These are phyloP conservation scores for Fraxinus pennsylvanica DNA, from an alignment of 257 asterid species.

Conservation along the genomic window DNA sequence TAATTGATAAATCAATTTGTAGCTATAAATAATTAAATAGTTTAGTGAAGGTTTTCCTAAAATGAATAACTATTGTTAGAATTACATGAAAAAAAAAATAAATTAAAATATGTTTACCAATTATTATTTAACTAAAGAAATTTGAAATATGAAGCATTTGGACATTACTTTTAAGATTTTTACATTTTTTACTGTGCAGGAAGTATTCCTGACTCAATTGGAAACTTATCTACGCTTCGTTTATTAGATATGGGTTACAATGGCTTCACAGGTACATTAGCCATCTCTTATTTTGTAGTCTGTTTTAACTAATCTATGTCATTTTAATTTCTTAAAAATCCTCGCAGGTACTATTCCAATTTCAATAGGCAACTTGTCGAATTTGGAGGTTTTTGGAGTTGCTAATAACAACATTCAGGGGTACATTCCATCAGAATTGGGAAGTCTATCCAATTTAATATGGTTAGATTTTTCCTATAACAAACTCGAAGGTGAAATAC, in stretches of 20 bases:
- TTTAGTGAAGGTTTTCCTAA: no score
- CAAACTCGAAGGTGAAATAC: slow-evolving; percentile 16
- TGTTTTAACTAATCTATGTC: no score
- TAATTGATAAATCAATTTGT: no score
- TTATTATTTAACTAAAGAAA: no score
- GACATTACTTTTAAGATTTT: no score
- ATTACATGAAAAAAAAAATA: no score
- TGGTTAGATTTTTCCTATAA: background rate
- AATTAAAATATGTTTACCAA: no score
- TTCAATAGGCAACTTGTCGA: slow-evolving; percentile 24
- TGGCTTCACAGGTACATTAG: background rate
- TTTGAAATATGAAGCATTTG: no score
- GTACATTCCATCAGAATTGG: slow-evolving; percentile 23
- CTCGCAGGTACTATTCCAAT: background rate
- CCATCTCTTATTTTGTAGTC: background rate
- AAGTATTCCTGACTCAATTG: background rate
- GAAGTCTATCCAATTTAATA: background rate
- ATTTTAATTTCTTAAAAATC: no score
- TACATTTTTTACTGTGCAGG: background rate
- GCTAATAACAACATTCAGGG: slow-evolving; percentile 16
- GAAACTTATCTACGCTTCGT: background rate
- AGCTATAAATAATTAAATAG: no score
- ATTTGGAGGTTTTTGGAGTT: background rate
- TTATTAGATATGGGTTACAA: background rate
- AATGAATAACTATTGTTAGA: no score